Percentiles rank a stretch among this genome's conserved stretches.
These are phyloP conservation scores for Saraca asoca DNA, from an alignment of 331 rosid species.

Conservation along the genomic window DNA sequence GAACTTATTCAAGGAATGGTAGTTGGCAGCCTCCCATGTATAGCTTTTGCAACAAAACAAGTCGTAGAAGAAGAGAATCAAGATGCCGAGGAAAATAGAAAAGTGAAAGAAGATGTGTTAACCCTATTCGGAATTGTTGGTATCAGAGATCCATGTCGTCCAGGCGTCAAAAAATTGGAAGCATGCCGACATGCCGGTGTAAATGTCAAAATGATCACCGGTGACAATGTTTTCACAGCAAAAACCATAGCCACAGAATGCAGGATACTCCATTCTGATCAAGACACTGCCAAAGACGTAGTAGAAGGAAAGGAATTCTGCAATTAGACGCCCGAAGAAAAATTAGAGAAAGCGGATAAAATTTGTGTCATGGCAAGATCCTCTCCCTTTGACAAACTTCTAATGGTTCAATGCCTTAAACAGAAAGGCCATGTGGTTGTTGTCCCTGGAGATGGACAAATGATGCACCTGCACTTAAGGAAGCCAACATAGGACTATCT, in stretches of 20 bases:
- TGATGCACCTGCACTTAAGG: conserved; percentile 84
- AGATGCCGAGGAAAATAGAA: background rate
- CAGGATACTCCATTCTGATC: background rate
- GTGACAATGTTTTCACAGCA: conserved; percentile 34
- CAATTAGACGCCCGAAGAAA: conserved; percentile 4
- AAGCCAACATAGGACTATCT: conserved; percentile 86
- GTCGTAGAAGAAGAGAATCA: conserved; percentile 44
- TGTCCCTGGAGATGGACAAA: conserved; percentile 88
- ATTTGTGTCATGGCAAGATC: conserved; percentile 29
- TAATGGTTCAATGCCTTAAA: conserved; percentile 65
- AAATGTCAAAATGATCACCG: conserved; percentile 35
- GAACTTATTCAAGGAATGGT: conserved; percentile 78
- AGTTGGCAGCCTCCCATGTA: conserved; percentile 84
- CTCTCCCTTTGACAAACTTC: conserved; percentile 61
- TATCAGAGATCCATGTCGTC: conserved; percentile 58
- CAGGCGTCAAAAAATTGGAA: conserved; percentile 25
- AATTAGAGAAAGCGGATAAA: conserved; percentile 11
- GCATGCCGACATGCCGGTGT: conserved; percentile 30
- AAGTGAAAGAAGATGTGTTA: conserved; percentile 18
- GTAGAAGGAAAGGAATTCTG: conserved; percentile 21
- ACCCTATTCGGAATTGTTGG: conserved; percentile 51
- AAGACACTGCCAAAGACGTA: background rate
- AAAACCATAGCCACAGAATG: conserved; percentile 37
- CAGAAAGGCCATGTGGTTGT: conserved; percentile 80
- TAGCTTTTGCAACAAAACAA: conserved; percentile 68